These are phyloP conservation scores for Didymosphaeria variabile DNA, from an alignment of 2,329 filamentous ascomycete species.

Conservation along the genomic window DNA sequence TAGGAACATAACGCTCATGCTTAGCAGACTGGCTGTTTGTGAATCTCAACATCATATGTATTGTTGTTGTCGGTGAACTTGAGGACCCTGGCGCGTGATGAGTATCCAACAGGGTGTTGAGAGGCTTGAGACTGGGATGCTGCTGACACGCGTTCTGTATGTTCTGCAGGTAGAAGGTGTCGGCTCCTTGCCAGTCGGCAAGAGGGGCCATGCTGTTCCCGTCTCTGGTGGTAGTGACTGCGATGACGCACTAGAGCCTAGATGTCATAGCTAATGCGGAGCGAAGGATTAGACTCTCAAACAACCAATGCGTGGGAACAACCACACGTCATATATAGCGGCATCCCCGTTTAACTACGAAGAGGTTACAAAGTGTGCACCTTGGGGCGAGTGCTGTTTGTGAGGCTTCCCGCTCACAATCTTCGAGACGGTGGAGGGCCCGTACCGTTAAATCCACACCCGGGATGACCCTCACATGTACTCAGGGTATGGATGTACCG, in stretches of 20 bases:
- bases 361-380: too few relatives aligned
- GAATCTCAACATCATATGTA: conserved; percentile 5
- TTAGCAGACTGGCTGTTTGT: conserved; percentile 17
- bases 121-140: conserved; percentile 16
- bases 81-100: conserved; percentile 12
- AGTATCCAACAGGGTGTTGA: conserved; percentile 8
- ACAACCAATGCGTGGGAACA: background rate
- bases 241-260: background rate
- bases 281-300: background rate
- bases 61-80: conserved; percentile 5
- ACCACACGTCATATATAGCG: background rate
- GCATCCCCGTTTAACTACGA: background rate
- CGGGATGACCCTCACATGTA: conserved; percentile 31
- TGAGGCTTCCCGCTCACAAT: background rate
- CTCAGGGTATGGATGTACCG: conserved; percentile 34
- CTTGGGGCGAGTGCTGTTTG: too few relatives aligned
- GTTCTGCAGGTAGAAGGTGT: conserved; percentile 14
- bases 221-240: background rate
- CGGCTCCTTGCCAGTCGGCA: conserved; percentile 9
- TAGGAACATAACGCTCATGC: conserved; percentile 16
- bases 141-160: conserved; percentile 5
- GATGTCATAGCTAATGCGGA: background rate
- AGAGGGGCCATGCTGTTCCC: conserved; percentile 12
- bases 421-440: background rate
- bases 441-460: conserved; percentile 27